Evolutionary conservation across 257 asterid species (phyloP).

Genomic region (Henckelia pumila): DNA sequence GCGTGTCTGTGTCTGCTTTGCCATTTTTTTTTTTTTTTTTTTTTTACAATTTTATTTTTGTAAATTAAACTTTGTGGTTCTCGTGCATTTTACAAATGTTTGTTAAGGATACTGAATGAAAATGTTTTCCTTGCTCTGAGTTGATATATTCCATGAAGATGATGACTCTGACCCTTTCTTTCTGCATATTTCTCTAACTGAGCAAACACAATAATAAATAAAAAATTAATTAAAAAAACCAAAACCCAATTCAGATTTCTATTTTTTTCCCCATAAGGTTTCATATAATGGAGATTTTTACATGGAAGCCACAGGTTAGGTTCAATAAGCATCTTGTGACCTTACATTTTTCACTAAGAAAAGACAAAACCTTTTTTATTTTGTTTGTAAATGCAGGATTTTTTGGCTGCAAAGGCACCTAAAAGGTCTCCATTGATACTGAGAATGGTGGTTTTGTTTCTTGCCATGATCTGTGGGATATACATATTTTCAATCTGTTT

Average conservation of each 20-base stretch:
- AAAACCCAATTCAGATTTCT: background rate
- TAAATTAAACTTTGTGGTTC: no score
- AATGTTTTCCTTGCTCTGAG: background rate
- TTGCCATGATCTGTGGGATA: background rate
- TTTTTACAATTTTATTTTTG: no score
- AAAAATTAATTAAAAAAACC: background rate
- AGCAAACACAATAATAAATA: background rate
- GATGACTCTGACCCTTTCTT: background rate
- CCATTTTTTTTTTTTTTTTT: no score
- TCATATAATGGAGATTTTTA: conserved; percentile 37
- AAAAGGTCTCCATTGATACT: background rate
- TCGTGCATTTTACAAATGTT: no score
- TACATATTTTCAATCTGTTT: background rate
- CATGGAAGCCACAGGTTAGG: conserved; percentile 47
- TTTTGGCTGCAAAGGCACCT: background rate
- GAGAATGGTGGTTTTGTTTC: conserved; percentile 1
- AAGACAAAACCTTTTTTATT: no score
- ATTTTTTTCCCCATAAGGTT: background rate
- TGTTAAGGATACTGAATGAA: background rate
- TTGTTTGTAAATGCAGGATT: background rate
- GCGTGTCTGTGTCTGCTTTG: no score
- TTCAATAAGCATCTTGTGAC: background rate
- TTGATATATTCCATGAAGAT: background rate
- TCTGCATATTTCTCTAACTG: background rate
- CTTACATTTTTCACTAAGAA: no score